Base-by-base conservation (phyloP, 2,329 filamentous ascomycete species). In the Ophiostoma himal-ulmi region DNA sequence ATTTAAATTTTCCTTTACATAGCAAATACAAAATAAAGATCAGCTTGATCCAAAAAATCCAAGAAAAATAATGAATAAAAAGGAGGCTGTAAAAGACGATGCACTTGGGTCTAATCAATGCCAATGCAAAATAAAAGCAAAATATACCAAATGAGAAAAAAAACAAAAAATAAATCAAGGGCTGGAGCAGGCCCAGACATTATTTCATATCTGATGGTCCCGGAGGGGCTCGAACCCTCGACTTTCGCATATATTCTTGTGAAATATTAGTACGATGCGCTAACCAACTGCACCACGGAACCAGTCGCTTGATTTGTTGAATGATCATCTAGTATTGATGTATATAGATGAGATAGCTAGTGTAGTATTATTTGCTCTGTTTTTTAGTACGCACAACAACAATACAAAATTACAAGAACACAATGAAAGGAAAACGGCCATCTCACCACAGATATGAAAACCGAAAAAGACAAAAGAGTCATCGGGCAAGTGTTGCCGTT, bases 241-340 rank as follows among this genome's bases (percentile, higher is more conserved):
- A 74, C 73, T 74, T 74, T 74, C 73, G 73, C 73, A 74, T 74
- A 48, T 66, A 68, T 72, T 72, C 71, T 44, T 48, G 20, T 60
- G 62, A 65, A 69, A 74, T 74, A 74, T 74, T 74, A 74, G 73
- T 74, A 74, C 73, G 73, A 74, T 74, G 73, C 73, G 73, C 73
- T 74, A 74, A 74, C 73, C 73, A 74, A 74, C 73, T 74, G 73
- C 73, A 74, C 73, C 73, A 74, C 73, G 73, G 73, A 74, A 74
- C 73, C 73, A 66, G 30, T 72, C 60, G 65, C 34, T 66, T 72
- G 60, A 69, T 72, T 70, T 70, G 67, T 69, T 70, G 48, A 36
- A 70, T 3, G 11, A 4, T 5, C 2, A 1, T 4, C 5, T 11
- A 5, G n/a, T 68, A 66, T 68, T 30, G 0, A 1, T 6, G 4